Base-by-base conservation (phyloP, 306 rosid genomes). In the Rubus idaeus region DNA sequence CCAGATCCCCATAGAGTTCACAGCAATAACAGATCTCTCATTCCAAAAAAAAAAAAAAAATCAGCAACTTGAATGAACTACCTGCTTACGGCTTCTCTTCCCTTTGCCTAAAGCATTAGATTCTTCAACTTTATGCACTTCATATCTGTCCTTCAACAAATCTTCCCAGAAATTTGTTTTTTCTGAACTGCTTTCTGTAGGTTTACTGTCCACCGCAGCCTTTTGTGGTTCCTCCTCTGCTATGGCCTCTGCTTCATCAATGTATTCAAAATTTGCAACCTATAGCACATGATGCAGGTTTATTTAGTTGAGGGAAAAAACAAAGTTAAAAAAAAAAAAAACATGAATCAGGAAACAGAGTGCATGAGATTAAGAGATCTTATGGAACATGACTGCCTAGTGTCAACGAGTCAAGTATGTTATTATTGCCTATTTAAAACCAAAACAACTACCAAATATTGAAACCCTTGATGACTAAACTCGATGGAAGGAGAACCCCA, bases 221-320 rank as follows among this genome's bases (percentile, higher is more conserved):
- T 84, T 90, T 80, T 82, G 87, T 37, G 92, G 91, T 77, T 86
- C 97, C 90, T 90, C 96, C 81, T 86, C 94, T 41, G 88, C 95
- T 68, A 84, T 84, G 75, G 94, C 95, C 87, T 92, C 86, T 79
- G 77, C 88, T 81, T 95, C 88, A 61, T 95, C 99, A 86, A 95
- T 92, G 84, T 95, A 95, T 82, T 89, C 93, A 83, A 95, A 95
- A 83, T 95, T 95, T 77, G 99, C 99, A 76, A 95, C 99, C 99
- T 95, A 80, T 39, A 83, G 64, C 73, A 79, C 76, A 74, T 65
- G 77, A 40, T 72, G 74, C 21, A 49, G 45, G 62, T 70, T 72
- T 73, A 62, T 62, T 30, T 62, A 35, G 49, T 37, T 64, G 16
- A 64, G 6, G 3, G 13, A 8, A 5, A 39, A 64, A 40, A 23